A percentile compares a stretch with the other conserved stretches of the same genome.
Conservation (phyloP, 495 filamentous ascomycete species). For the Aspergillus avenaceus region DNA sequence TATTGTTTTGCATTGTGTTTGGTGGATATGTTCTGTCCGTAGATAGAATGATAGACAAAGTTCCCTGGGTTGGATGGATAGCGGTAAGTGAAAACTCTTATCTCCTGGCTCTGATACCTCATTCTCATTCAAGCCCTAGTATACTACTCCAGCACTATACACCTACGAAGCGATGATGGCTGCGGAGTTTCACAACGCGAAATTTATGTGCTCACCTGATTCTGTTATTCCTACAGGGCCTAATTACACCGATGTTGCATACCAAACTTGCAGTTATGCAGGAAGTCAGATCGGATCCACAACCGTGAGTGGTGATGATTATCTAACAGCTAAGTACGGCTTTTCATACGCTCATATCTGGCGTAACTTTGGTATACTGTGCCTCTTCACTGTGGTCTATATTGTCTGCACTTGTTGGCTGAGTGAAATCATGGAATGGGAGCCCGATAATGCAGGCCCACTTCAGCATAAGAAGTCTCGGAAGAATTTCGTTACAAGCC, state of each 20-base stretch:
- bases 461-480: constrained; percentile 48
- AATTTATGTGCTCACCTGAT: constrained; percentile 43
- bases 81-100: constrained; percentile 26
- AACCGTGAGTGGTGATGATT: constrained; percentile 48
- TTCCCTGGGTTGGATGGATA: constrained; percentile 39
- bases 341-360: constrained; percentile 57
- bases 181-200: constrained; percentile 48
- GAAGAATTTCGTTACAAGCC: constrained; percentile 47
- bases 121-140: constrained; percentile 14
- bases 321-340: constrained; percentile 46
- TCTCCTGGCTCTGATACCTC: background rate
- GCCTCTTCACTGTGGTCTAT: constrained; percentile 57
- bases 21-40: constrained; percentile 35
- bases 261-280: constrained; percentile 56
- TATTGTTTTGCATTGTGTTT: constrained; percentile 32
- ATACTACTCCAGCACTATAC: constrained; percentile 66
- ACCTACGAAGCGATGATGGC: constrained; percentile 61
- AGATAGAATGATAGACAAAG: constrained; percentile 32
- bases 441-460: constrained; percentile 61
- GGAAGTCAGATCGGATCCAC: constrained; percentile 47
- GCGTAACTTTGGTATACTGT: constrained; percentile 63
- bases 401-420: constrained; percentile 50
- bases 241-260: constrained; percentile 44
- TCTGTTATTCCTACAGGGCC: constrained; percentile 57
- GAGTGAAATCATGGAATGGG: constrained; percentile 54